A percentile compares a stretch with the other conserved stretches of the same genome.
Evolutionary conservation across 768 basidiomycete genomes (phyloP).

Genomic region (Paxillus ammoniavirescens): DNA sequence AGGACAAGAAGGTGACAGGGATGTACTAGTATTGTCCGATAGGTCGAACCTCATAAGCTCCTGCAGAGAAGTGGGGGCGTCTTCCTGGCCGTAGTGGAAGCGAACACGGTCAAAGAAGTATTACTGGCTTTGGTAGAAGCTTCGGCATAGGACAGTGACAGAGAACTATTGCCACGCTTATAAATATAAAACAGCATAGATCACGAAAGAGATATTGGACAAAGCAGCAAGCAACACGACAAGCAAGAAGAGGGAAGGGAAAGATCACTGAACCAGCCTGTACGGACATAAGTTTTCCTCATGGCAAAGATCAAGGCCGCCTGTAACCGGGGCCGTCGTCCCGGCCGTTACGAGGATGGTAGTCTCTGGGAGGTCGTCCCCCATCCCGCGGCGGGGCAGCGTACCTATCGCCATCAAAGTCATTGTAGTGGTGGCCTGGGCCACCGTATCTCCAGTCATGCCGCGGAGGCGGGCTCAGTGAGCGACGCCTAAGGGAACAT

Average conservation of each 20-base stretch:
- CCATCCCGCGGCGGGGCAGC: constrained; percentile 35
- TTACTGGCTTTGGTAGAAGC: constrained; percentile 3
- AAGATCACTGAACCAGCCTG: constrained; percentile 5
- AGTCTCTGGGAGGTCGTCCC: constrained; percentile 37
- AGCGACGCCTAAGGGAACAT: constrained; percentile 54
- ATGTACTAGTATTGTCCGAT: background rate
- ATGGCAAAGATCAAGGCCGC: constrained; percentile 17
- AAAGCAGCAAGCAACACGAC: background rate
- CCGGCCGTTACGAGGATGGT: constrained; percentile 34
- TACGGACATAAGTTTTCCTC: constrained; percentile 1
- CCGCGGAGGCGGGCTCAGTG: constrained; percentile 61
- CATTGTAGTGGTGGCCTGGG: constrained; percentile 29
- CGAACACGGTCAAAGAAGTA: constrained; percentile 5
- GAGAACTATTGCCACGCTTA: background rate
- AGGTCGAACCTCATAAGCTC: constrained; percentile 6
- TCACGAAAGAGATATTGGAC: background rate
- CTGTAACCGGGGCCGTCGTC: constrained; percentile 32
- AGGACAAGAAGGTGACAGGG: background rate
- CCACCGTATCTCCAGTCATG: constrained; percentile 55
- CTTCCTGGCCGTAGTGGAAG: constrained; percentile 4
- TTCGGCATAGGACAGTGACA: background rate
- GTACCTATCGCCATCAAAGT: constrained; percentile 50
- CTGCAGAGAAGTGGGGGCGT: background rate
- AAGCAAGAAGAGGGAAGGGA: constrained; percentile 1
- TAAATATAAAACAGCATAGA: constrained; percentile 1